Evolutionary conservation across 2,329 filamentous ascomycete genomes (phyloP).

Genomic region (Fusarium sp.): DNA sequence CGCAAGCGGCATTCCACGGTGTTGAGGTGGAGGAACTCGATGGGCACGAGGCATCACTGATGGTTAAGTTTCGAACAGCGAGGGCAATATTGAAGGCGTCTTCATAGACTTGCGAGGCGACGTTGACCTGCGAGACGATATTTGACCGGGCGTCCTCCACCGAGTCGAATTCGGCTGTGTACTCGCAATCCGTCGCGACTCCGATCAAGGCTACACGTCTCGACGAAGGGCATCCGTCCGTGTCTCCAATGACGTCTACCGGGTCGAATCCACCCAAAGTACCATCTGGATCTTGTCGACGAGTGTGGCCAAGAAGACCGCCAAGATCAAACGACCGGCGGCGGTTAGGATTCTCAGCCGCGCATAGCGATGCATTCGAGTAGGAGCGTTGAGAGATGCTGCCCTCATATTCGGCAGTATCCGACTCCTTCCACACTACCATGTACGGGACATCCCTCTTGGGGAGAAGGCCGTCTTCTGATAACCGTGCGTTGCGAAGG

Average conservation of each 20-base stretch:
- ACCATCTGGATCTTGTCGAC: constrained; percentile 1
- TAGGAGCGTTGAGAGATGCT: neutral
- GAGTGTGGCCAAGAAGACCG: neutral
- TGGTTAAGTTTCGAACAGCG: constrained; percentile 83
- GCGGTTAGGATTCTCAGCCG: neutral
- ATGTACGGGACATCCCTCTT: constrained; percentile 10
- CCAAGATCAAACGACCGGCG: neutral
- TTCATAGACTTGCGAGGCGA: constrained; percentile 88
- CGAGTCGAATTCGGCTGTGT: constrained; percentile 78
- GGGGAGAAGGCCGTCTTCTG: neutral
- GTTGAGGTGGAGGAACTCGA: constrained; percentile 70
- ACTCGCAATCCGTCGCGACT: constrained; percentile 91
- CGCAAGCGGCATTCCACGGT: constrained; percentile 84
- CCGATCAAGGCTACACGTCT: constrained; percentile 90
- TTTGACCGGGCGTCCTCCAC: constrained; percentile 75
- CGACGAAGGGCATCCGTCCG: constrained; percentile 82
- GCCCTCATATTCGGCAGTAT: neutral
- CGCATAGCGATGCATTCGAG: constrained; percentile 10
- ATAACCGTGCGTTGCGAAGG: constrained; percentile 6
- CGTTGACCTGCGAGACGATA: constrained; percentile 85
- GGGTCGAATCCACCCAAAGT: constrained; percentile 15
- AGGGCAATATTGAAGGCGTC: constrained; percentile 90
- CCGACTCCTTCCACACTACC: constrained; percentile 35
- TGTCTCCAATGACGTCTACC: constrained; percentile 74
- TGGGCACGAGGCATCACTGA: constrained; percentile 80